Evolutionary conservation across 257 asterid genomes (phyloP), one percentile per base, ranked within the genome.

Genomic region (Jacaranda mimosifolia): DNA sequence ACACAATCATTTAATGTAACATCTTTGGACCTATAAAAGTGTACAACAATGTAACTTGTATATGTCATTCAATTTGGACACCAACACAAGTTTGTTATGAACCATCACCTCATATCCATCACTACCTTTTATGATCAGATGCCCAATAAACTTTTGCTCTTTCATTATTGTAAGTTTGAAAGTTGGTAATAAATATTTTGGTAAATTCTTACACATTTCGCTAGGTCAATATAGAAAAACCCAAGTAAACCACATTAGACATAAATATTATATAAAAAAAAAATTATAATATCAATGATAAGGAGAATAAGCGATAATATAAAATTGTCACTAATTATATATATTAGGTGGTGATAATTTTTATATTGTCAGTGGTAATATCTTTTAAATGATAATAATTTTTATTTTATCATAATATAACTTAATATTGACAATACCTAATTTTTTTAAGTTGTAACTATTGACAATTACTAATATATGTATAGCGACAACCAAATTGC

Each of bases 1-100:
- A 63, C 73, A 63, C 55, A 53, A 75, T 39, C 72, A 64, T 21
- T 1, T 42, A 18, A 35, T 18, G 21, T 49, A 62, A 48, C 73
- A 75, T 39, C 66, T 15, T 74, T 38, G 72, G 72, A 74, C 79
- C 79, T 49, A 74, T 64, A 12, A 52, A n/a, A 45, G 52, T 63
- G 48, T 65, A 9, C 46, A 63, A 21, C 32, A 19, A 45, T 21
- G 43, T 13, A 46, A 58, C 58, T 26, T 69, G 38, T n/a, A 51
- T 26, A 11, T 52, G 65, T 56, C 36, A 52, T 52, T 49, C 56
- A n/a, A n/a, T 49, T 49, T 11, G 56, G 56, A 49, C 56, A 11
- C 17, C 17, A 11, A 11, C 18, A 56, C n/a, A 17, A 9, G 36
- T 18, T 59, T 59, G 65, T 59, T 59, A 59, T 59, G 42, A 59